phyloP scores from a whole-genome alignment of 2,329 filamentous ascomycete species.

The Cordyceps militaris region DNA sequence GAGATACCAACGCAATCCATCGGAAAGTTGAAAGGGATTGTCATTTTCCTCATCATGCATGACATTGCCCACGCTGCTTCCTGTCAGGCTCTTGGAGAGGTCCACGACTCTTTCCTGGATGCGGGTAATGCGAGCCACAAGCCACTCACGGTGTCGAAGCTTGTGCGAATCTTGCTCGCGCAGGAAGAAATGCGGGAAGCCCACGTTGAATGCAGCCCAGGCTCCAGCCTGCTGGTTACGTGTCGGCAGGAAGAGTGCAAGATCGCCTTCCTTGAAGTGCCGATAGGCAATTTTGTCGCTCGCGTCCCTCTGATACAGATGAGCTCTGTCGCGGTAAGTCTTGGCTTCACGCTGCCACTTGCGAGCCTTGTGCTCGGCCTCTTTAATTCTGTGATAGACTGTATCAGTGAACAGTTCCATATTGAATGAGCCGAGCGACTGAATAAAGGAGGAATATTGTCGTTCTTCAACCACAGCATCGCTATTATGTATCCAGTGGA shows the following conservation, averaged over 20 bases:
- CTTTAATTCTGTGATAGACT: constrained; percentile 81
- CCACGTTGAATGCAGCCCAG: constrained; percentile 98
- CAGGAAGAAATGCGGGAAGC: constrained; percentile 93
- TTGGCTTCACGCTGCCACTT: constrained; percentile 90
- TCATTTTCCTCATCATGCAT: constrained; percentile 69
- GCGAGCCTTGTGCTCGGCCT: constrained; percentile 85
- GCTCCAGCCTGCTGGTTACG: constrained; percentile 89
- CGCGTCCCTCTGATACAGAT: constrained; percentile 71
- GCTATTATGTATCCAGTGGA: constrained; percentile 74
- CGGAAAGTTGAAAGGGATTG: constrained; percentile 93
- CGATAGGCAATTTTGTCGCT: constrained; percentile 95
- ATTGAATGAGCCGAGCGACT: constrained; percentile 70
- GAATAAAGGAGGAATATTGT: constrained; percentile 69
- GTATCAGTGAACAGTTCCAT: constrained; percentile 78
- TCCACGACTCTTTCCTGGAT: constrained; percentile 93
- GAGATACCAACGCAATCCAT: constrained; percentile 92
- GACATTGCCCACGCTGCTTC: constrained; percentile 41
- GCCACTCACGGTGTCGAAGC: constrained; percentile 80
- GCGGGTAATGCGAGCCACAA: constrained; percentile 87
- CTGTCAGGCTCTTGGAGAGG: constrained; percentile 65
- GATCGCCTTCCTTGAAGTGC: constrained; percentile 92
- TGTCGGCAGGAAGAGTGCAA: constrained; percentile 89
- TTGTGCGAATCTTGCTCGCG: constrained; percentile 87
- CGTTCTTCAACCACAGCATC: constrained; percentile 60
- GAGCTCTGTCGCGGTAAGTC: constrained; percentile 79